Evolutionary conservation across 2,329 filamentous ascomycete species (phyloP).

Genomic region (Fragosphaeria purpurea): DNA sequence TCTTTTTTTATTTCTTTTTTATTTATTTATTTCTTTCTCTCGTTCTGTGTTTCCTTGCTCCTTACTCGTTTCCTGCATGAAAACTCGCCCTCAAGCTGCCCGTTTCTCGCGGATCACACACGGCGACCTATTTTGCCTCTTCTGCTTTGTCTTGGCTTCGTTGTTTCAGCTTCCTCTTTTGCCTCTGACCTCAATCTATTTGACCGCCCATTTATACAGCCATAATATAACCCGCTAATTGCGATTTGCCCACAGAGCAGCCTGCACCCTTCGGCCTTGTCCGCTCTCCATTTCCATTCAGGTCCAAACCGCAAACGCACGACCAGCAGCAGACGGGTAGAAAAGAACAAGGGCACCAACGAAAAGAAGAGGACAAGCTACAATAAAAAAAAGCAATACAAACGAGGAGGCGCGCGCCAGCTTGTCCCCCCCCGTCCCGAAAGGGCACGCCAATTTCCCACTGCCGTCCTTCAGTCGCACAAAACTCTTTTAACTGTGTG

Average conservation of each 20-base stretch:
- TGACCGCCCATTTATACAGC: neutral
- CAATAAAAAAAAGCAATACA: too few relatives aligned
- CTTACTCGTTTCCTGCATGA: neutral
- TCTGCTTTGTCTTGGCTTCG: neutral
- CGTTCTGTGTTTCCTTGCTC: neutral
- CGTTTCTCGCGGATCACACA: slow-evolving; percentile 8
- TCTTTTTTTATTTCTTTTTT: neutral
- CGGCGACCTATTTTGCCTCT: slow-evolving; percentile 6
- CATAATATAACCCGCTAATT: slow-evolving; percentile 1
- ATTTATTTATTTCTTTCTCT: neutral
- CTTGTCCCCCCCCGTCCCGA: neutral
- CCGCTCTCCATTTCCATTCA: slow-evolving; percentile 1
- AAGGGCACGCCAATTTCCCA: too few relatives aligned
- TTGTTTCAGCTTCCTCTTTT: slow-evolving; percentile 5
- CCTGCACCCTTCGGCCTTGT: neutral
- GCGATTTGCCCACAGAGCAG: slow-evolving; percentile 3
- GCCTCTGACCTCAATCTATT: neutral
- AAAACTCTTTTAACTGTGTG: slow-evolving; percentile 1
- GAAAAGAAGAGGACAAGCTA: neutral
- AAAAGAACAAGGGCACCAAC: slow-evolving; percentile 3
- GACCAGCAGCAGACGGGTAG: neutral
- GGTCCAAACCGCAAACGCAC: slow-evolving; percentile 1
- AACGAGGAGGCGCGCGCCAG: too few relatives aligned
- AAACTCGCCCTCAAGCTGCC: neutral
- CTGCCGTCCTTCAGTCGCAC: too few relatives aligned